These are phyloP conservation scores for Gloeophyllum trabeum DNA, from an alignment of 768 basidiomycete species.

Conservation along the genomic window DNA sequence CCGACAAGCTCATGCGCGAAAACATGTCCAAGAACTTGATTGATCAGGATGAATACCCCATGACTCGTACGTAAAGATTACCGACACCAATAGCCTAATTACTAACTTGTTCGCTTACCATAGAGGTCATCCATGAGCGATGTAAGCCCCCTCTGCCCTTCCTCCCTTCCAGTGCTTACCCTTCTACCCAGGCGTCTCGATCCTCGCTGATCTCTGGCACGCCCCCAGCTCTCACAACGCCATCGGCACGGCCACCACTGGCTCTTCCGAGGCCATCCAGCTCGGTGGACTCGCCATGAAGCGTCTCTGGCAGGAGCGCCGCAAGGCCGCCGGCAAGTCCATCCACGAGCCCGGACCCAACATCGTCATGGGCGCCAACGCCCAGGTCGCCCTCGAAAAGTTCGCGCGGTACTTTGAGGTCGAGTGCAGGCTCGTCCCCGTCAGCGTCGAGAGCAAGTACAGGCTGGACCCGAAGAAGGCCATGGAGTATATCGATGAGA, in stretches of 20 bases:
- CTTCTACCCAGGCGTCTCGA: constrained; percentile 32
- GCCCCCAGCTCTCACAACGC: constrained; percentile 42
- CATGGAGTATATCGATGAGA: constrained; percentile 59
- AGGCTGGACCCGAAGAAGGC: constrained; percentile 62
- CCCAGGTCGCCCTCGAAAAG: constrained; percentile 62
- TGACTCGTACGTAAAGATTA: constrained; percentile 28
- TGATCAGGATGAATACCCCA: constrained; percentile 62
- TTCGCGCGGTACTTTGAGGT: constrained; percentile 62
- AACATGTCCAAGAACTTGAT: constrained; percentile 60
- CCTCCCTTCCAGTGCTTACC: constrained; percentile 13
- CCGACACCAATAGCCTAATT: background rate
- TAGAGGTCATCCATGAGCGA: constrained; percentile 5
- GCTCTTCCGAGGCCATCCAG: constrained; percentile 62
- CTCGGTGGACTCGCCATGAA: constrained; percentile 67
- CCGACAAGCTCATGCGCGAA: constrained; percentile 46
- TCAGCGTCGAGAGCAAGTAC: constrained; percentile 59
- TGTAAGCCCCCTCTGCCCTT: background rate
- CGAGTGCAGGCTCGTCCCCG: constrained; percentile 52
- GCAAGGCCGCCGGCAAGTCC: constrained; percentile 53
- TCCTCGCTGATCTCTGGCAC: constrained; percentile 61
- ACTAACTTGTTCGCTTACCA: background rate
- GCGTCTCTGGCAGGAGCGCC: constrained; percentile 56
- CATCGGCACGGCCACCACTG: constrained; percentile 62
- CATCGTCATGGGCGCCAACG: constrained; percentile 57
- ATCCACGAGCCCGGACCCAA: constrained; percentile 58